Conservation (phyloP, 208 protist genomes). For the Trypanosoma theileri region DNA sequence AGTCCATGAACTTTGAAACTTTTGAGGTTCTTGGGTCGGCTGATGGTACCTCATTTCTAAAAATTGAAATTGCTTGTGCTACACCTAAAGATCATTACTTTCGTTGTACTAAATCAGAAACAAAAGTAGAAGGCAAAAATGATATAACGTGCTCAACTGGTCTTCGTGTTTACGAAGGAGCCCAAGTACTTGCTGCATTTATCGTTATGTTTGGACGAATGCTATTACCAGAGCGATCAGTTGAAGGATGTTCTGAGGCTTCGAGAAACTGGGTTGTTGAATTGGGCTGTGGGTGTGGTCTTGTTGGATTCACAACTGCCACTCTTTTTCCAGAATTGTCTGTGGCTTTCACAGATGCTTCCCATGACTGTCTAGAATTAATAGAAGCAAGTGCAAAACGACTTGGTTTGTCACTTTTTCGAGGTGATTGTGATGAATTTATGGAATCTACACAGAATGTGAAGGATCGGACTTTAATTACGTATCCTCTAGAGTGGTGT, state of each 20-base stretch:
- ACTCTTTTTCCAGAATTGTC: slow-evolving; percentile 24
- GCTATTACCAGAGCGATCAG: slow-evolving; percentile 22
- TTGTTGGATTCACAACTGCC: slow-evolving; percentile 48
- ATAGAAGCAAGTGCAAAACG: slow-evolving; percentile 27
- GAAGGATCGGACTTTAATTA: slow-evolving; percentile 6
- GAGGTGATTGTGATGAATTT: slow-evolving; percentile 1
- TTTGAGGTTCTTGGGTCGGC: slow-evolving; percentile 45
- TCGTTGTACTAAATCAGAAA: slow-evolving; percentile 32
- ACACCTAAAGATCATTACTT: slow-evolving; percentile 57
- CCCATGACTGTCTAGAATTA: slow-evolving; percentile 43
- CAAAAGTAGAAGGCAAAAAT: neutral
- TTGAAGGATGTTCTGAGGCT: slow-evolving; percentile 1
- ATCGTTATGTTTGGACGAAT: slow-evolving; percentile 35
- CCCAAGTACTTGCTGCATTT: slow-evolving; percentile 59
- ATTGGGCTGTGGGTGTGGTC: slow-evolving; percentile 68
- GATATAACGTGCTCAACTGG: slow-evolving; percentile 49
- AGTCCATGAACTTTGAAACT: slow-evolving; percentile 38
- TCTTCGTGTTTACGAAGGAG: slow-evolving; percentile 73
- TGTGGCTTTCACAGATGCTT: slow-evolving; percentile 62
- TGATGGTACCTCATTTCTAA: slow-evolving; percentile 33
- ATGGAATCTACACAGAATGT: neutral
- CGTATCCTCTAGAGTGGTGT: slow-evolving; percentile 48
- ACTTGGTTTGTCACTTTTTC: slow-evolving; percentile 5
- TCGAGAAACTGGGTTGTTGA: slow-evolving; percentile 35
- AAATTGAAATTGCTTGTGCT: slow-evolving; percentile 51